Evolutionary conservation across 1,284 basidiomycete genomes (phyloP).

Genomic region (Sanghuangporus weigelae): DNA sequence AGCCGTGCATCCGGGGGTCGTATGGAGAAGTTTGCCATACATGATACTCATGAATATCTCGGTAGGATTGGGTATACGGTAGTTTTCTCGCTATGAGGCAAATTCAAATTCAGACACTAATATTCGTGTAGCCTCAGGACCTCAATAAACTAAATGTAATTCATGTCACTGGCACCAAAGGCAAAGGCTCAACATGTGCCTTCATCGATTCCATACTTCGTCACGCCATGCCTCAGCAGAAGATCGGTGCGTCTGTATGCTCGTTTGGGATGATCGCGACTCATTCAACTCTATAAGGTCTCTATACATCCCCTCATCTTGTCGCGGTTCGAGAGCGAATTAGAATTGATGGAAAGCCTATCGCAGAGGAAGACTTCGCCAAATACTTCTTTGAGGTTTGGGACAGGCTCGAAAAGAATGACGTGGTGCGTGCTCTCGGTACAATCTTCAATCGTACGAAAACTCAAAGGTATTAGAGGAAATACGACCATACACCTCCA

Average conservation of each 20-base stretch:
- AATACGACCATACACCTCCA: constrained; percentile 51
- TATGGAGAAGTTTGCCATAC: constrained; percentile 68
- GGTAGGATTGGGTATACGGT: constrained; percentile 84
- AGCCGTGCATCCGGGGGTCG: constrained; percentile 73
- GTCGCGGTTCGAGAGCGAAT: constrained; percentile 96
- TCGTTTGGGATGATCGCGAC: not conserved
- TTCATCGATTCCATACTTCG: constrained; percentile 80
- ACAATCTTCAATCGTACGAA: not conserved
- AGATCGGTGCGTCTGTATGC: constrained; percentile 48
- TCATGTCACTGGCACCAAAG: constrained; percentile 98
- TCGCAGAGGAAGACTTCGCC: constrained; percentile 86
- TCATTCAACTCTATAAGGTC: constrained; percentile 39
- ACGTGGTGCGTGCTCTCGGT: constrained; percentile 36
- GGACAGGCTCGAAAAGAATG: constrained; percentile 78
- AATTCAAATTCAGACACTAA: constrained; percentile 8
- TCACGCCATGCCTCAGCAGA: constrained; percentile 59
- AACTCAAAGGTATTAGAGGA: constrained; percentile 35
- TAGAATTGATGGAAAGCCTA: constrained; percentile 85
- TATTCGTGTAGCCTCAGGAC: constrained; percentile 57
- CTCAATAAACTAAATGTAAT: constrained; percentile 90
- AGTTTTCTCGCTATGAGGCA: constrained; percentile 14
- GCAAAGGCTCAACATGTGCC: constrained; percentile 96
- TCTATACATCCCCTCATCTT: constrained; percentile 97
- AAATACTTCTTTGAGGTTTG: constrained; percentile 96
- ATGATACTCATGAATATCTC: constrained; percentile 91